phyloP scores from a whole-genome alignment of 768 basidiomycete species.

The Tulasnella sp. region DNA sequence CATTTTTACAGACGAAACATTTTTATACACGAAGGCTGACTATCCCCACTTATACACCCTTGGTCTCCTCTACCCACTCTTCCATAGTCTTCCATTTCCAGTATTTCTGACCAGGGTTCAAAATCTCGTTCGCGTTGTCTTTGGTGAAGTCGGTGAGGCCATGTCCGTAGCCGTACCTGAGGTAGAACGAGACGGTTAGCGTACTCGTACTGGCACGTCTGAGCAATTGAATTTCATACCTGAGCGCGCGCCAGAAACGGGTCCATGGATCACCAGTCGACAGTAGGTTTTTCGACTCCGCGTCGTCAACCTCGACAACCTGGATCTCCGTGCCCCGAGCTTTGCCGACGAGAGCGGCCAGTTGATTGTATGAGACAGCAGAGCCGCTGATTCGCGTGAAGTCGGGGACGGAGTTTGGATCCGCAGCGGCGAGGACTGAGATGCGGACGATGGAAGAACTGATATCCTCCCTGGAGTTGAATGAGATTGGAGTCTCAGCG shows the following conservation, averaged over 20 bases:
- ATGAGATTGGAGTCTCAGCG: neutral
- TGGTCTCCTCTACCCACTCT: slow-evolving; percentile 21
- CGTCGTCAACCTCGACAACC: slow-evolving; percentile 8
- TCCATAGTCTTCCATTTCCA: slow-evolving; percentile 24
- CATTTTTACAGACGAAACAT: neutral
- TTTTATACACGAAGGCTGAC: neutral
- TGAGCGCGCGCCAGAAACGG: neutral
- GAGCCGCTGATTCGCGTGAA: slow-evolving; percentile 7
- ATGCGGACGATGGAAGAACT: neutral
- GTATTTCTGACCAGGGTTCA: slow-evolving; percentile 25
- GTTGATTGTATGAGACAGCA: slow-evolving; percentile 1
- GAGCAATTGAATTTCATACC: neutral
- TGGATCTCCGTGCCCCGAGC: slow-evolving; percentile 2
- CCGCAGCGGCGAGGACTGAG: slow-evolving; percentile 18
- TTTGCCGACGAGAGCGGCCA: neutral
- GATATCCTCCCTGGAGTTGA: slow-evolving; percentile 8
- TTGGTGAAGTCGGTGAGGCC: slow-evolving; percentile 27
- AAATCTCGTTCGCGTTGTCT: slow-evolving; percentile 27
- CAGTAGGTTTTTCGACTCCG: neutral
- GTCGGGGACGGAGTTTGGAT: slow-evolving; percentile 11
- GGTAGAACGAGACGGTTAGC: slow-evolving; percentile 6
- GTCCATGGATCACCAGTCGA: neutral
- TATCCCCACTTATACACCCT: neutral
- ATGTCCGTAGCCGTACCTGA: slow-evolving; percentile 22
- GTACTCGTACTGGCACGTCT: slow-evolving; percentile 1